phyloP scores from a whole-genome alignment of 2,329 filamentous ascomycete species.

The Cordyceps javanica region DNA sequence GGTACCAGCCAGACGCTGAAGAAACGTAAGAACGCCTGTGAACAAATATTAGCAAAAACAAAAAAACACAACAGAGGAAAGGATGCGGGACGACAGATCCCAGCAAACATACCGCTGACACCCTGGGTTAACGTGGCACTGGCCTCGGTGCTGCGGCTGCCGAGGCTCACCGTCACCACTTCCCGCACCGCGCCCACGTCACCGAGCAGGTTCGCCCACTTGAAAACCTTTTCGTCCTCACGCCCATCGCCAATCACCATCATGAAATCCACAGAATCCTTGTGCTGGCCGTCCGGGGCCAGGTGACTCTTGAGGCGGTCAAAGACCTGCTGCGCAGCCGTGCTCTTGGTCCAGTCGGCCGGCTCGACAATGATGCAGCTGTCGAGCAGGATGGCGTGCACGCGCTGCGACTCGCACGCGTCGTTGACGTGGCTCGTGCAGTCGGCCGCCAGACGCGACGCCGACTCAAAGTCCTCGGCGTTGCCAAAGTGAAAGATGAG shows the following conservation, averaged over 20 bases:
- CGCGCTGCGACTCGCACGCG: slow-evolving; percentile 73
- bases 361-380: slow-evolving; percentile 80
- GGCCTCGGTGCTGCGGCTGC: slow-evolving; percentile 82
- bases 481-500: slow-evolving; percentile 86
- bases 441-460: slow-evolving; percentile 75
- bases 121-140: slow-evolving; percentile 81
- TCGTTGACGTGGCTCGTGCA: slow-evolving; percentile 95
- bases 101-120: slow-evolving; percentile 67
- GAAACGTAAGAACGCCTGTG: slow-evolving; percentile 18
- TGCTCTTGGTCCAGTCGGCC: slow-evolving; percentile 79
- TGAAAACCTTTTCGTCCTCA: slow-evolving; percentile 90
- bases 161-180: slow-evolving; percentile 80
- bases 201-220: slow-evolving; percentile 79
- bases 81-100: too few species aligned
- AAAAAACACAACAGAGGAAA: too few species aligned
- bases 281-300: slow-evolving; percentile 22
- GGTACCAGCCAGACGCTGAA: slow-evolving; percentile 25
- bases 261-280: slow-evolving; percentile 67
- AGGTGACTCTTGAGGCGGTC: slow-evolving; percentile 44
- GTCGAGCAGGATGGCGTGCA: slow-evolving; percentile 77
- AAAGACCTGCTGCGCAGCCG: slow-evolving; percentile 71
- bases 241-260: slow-evolving; percentile 86
- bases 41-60: slow-evolving; percentile 3
- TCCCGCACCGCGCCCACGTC: slow-evolving; percentile 54
- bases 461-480: slow-evolving; percentile 69